phyloP scores from a whole-genome alignment of 768 basidiomycete genomes.

The Tulasnella sp. region DNA sequence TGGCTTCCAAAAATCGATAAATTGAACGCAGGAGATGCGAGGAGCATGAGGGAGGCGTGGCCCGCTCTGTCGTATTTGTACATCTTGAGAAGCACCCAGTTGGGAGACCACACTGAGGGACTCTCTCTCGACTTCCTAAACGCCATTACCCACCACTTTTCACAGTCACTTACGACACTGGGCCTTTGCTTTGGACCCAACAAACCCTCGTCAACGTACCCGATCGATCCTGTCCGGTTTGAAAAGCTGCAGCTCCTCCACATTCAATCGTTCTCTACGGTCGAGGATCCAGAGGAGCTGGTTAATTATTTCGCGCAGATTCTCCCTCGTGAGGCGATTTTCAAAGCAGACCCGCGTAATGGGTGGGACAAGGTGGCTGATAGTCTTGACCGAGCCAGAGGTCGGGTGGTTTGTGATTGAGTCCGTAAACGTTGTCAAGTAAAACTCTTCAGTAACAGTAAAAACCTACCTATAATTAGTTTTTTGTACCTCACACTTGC shows the following conservation, averaged over 20 bases:
- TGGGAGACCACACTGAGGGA: neutral
- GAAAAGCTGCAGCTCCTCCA: no score
- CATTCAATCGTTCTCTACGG: no score
- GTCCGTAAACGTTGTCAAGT: no score
- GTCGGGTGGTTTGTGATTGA: no score
- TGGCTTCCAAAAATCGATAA: neutral
- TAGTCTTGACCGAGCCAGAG: neutral
- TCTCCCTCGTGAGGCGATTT: neutral
- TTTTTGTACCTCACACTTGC: no score
- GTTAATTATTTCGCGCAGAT: neutral
- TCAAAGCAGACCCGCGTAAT: neutral
- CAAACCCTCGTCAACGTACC: neutral
- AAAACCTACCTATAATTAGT: no score
- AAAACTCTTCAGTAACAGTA: no score
- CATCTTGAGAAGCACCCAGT: neutral
- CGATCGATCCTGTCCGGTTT: neutral
- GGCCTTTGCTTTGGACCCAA: neutral
- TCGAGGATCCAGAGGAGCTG: neutral
- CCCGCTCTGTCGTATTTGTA: neutral
- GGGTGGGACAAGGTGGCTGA: neutral
- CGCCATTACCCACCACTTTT: neutral
- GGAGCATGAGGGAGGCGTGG: neutral
- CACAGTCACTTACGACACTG: neutral
- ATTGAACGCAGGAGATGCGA: neutral
- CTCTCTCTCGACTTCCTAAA: neutral